Conservation (phyloP, 148 eudicot genomes). For the Cornus kousa region DNA sequence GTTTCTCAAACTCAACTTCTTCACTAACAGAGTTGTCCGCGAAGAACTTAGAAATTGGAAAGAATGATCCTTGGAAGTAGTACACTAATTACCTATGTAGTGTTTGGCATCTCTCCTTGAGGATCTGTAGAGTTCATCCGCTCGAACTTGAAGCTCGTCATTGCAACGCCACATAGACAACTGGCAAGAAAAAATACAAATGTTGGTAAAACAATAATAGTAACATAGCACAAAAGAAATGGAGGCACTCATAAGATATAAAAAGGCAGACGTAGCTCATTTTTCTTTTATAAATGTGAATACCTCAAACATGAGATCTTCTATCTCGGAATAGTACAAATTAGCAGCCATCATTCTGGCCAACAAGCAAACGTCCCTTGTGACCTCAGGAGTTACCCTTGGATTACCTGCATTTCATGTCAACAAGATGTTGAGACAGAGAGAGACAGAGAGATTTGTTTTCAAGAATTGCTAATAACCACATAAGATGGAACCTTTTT, state of each 20-base stretch:
- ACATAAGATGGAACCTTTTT: neutral
- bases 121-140: conserved; percentile 65
- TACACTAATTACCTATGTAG: conserved; percentile 64
- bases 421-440: conserved; percentile 4
- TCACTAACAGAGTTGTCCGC: neutral
- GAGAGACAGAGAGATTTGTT: neutral
- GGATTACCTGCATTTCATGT: conserved; percentile 69
- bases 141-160: conserved; percentile 84
- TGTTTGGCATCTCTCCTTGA: conserved; percentile 88
- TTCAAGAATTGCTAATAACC: neutral
- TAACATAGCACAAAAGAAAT: neutral
- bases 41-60: neutral
- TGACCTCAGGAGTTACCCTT: conserved; percentile 98
- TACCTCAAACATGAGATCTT: conserved; percentile 99
- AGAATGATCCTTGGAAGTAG: neutral
- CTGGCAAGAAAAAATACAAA: conserved; percentile 33
- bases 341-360: conserved; percentile 99
- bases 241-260: neutral
- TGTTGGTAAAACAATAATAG: neutral
- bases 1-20: neutral
- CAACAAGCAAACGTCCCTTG: conserved; percentile 97
- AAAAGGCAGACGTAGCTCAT: neutral
- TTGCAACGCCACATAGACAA: conserved; percentile 98
- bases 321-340: conserved; percentile 91
- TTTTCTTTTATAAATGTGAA: neutral